Percentiles rank a stretch among this genome's conserved stretches.
These are phyloP conservation scores for Cardamine occulta DNA, from an alignment of 345 rosid species.

Conservation along the genomic window DNA sequence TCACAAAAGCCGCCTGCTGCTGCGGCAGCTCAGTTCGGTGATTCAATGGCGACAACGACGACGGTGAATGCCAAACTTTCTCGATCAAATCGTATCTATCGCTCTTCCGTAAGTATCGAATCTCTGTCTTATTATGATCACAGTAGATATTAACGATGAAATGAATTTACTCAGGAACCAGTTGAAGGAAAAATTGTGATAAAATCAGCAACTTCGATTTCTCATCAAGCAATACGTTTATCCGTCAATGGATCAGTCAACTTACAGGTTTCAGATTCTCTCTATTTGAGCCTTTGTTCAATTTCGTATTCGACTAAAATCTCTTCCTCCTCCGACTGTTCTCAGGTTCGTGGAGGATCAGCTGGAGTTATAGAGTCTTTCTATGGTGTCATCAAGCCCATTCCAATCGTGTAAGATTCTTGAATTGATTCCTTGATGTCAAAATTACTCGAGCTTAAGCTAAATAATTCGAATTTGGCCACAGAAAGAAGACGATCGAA, in stretches of 20 bases:
- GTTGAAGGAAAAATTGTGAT: constrained; percentile 74
- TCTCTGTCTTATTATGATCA: neutral
- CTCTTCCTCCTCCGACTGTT: neutral
- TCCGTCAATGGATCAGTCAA: constrained; percentile 68
- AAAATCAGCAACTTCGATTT: constrained; percentile 66
- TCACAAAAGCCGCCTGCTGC: neutral
- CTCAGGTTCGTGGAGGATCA: constrained; percentile 86
- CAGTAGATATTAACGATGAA: neutral
- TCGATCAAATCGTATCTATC: constrained; percentile 67
- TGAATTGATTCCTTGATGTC: neutral
- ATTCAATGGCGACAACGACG: constrained; percentile 45
- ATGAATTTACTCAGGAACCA: constrained; percentile 54
- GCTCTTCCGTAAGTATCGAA: constrained; percentile 58
- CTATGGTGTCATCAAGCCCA: constrained; percentile 82
- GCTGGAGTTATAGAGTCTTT: constrained; percentile 86
- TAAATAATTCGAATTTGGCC: neutral
- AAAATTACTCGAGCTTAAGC: neutral
- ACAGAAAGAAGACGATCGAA: constrained; percentile 69
- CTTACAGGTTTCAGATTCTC: constrained; percentile 61
- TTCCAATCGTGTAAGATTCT: constrained; percentile 59
- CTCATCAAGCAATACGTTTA: constrained; percentile 78
- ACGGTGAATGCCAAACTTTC: constrained; percentile 63
- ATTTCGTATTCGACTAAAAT: neutral
- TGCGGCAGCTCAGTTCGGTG: constrained; percentile 11
- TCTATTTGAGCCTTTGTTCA: constrained; percentile 3